phyloP scores from a whole-genome alignment of 371 early-diverging fungal genomes.

The Apophysomyces ossiformis region DNA sequence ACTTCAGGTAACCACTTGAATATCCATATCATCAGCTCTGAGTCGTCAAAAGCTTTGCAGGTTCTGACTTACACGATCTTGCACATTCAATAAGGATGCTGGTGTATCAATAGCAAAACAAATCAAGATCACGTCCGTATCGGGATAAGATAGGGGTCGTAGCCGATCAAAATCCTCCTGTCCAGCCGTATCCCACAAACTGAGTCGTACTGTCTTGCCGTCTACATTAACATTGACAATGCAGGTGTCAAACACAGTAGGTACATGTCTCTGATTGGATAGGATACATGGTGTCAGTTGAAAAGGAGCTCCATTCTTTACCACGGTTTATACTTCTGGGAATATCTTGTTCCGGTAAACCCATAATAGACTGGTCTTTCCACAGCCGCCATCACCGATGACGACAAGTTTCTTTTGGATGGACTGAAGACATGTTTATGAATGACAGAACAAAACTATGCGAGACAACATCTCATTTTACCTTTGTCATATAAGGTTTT shows the following conservation, averaged over 20 bases:
- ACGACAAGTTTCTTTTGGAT: constrained; percentile 40
- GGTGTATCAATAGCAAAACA: constrained; percentile 83
- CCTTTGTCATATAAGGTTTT: not conserved
- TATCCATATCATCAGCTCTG: not conserved
- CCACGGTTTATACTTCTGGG: constrained; percentile 30
- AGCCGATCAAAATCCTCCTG: constrained; percentile 88
- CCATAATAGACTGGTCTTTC: constrained; percentile 45
- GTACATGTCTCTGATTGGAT: constrained; percentile 42
- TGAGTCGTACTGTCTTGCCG: constrained; percentile 79
- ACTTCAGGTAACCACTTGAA: constrained; percentile 70
- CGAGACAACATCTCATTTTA: not conserved
- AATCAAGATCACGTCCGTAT: constrained; percentile 89
- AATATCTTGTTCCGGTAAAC: constrained; percentile 47
- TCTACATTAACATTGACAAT: constrained; percentile 79
- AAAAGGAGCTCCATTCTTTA: not conserved
- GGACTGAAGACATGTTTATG: not conserved
- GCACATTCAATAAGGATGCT: constrained; percentile 81
- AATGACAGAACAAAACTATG: not conserved
- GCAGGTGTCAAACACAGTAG: constrained; percentile 91
- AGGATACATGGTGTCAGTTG: too few relatives aligned
- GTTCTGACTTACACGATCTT: constrained; percentile 65
- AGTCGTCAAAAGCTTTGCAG: not conserved
- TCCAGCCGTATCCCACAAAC: constrained; percentile 94
- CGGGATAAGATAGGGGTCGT: constrained; percentile 83
- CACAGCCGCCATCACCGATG: constrained; percentile 48